Percentiles rank a stretch among this genome's conserved stretches.
Conservation (phyloP, 2,329 filamentous ascomycete genomes). For the Microcyclospora pomicola region DNA sequence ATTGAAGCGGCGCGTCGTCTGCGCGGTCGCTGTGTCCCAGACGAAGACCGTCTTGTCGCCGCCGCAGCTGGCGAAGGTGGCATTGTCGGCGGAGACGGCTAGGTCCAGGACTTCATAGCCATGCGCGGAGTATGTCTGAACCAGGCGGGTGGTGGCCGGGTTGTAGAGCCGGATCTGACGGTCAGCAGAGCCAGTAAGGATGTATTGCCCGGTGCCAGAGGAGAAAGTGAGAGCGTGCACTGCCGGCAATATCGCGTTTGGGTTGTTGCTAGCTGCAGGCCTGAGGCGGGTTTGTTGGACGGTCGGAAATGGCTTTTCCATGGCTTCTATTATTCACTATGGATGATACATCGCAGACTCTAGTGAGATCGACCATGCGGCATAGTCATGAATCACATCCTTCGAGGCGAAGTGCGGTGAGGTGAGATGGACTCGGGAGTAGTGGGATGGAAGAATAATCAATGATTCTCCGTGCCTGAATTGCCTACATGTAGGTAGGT, state of each 20-base stretch:
- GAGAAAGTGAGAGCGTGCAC: constrained; percentile 39
- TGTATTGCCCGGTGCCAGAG: constrained; percentile 34
- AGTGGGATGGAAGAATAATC: no score
- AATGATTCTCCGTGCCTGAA: no score
- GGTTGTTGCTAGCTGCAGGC: no score
- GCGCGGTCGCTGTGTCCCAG: constrained; percentile 79
- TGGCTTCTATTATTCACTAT: no score
- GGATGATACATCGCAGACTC: no score
- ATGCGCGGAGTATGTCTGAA: constrained; percentile 81
- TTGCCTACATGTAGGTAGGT: no score
- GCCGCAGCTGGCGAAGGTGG: constrained; percentile 72
- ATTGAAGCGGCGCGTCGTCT: constrained; percentile 61
- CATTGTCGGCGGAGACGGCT: constrained; percentile 58
- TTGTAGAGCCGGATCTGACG: constrained; percentile 80
- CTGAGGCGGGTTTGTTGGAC: constrained; percentile 10
- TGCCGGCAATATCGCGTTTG: no score
- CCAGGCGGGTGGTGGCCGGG: constrained; percentile 43
- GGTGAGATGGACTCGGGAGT: no score
- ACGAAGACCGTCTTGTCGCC: constrained; percentile 85
- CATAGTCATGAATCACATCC: no score
- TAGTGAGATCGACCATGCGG: no score
- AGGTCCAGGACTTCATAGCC: constrained; percentile 85
- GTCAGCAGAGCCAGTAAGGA: constrained; percentile 78
- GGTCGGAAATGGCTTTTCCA: constrained; percentile 11
- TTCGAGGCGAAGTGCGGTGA: no score